phyloP scores from a whole-genome alignment of 306 rosid species.

The Erythrophleum fordii region DNA sequence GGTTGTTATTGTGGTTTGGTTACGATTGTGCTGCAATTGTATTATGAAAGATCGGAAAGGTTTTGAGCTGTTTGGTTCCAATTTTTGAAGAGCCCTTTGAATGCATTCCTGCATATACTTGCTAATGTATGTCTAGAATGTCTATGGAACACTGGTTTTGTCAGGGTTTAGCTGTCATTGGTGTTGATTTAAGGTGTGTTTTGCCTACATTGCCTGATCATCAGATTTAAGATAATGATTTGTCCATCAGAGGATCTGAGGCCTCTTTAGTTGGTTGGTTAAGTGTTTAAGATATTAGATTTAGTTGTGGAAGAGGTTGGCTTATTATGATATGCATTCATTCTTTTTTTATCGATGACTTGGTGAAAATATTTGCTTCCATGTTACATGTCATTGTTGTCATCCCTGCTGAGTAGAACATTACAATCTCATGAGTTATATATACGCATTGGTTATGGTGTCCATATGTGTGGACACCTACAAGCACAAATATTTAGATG shows the following conservation, averaged over 20 bases:
- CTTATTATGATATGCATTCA: background rate
- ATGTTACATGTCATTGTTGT: background rate
- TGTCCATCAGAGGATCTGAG: background rate
- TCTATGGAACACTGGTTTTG: background rate
- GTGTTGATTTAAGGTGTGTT: constrained; percentile 18
- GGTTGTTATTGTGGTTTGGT: background rate
- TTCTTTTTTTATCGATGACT: background rate
- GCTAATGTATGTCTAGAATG: background rate
- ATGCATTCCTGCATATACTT: constrained; percentile 2
- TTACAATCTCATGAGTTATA: background rate
- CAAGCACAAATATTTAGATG: too few relatives aligned
- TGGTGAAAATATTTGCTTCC: background rate
- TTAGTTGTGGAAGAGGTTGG: constrained; percentile 18
- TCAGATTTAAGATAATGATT: too few relatives aligned
- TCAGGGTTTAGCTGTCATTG: constrained; percentile 3
- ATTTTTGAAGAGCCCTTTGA: background rate
- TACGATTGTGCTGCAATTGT: background rate
- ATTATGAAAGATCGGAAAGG: background rate
- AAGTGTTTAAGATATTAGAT: constrained; percentile 23
- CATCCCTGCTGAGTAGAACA: background rate
- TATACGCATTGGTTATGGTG: background rate
- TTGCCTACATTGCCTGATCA: constrained; percentile 6
- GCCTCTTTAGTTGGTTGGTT: background rate
- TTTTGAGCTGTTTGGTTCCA: constrained; percentile 17
- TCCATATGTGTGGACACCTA: background rate